Evolutionary conservation across 805 yeast species (phyloP).

Genomic region (Candida easanensis): DNA sequence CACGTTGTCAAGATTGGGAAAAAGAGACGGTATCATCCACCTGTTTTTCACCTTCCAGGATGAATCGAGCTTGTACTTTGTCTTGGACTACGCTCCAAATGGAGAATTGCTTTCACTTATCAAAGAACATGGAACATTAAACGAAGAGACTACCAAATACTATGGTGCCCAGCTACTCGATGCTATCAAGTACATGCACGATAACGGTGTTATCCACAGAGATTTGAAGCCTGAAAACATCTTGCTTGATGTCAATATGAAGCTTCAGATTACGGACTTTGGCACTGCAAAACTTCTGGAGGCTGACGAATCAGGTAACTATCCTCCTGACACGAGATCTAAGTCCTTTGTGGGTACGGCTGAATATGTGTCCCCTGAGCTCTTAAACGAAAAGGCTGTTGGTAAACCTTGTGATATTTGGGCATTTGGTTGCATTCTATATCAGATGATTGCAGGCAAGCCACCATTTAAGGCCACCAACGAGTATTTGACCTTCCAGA

Average conservation of each 20-base stretch:
- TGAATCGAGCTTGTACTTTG: conserved; percentile 67
- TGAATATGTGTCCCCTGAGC: conserved; percentile 80
- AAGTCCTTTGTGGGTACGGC: conserved; percentile 86
- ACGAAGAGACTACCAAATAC: conserved; percentile 64
- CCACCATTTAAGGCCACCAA: conserved; percentile 87
- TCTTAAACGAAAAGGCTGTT: conserved; percentile 70
- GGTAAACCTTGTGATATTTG: conserved; percentile 97
- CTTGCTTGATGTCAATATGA: conserved; percentile 55
- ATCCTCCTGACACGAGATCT: conserved; percentile 67
- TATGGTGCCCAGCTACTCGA: conserved; percentile 74
- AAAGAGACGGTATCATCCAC: conserved; percentile 60
- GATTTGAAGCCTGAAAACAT: conserved; percentile 86
- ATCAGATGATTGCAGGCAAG: conserved; percentile 91
- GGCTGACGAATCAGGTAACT: conserved; percentile 43
- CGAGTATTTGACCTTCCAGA: conserved; percentile 79
- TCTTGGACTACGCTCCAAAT: conserved; percentile 74
- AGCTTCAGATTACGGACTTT: conserved; percentile 74
- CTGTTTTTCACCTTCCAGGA: conserved; percentile 80
- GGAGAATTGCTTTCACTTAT: conserved; percentile 72
- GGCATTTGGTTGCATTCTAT: conserved; percentile 96
- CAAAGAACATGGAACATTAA: conserved; percentile 66
- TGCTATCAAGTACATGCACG: conserved; percentile 70
- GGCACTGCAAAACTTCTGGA: conserved; percentile 80
- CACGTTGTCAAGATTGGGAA: conserved; percentile 66
- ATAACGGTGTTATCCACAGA: conserved; percentile 73